Conservation (phyloP, 2,329 filamentous ascomycete species). For the Gaeumannomyces sp. region DNA sequence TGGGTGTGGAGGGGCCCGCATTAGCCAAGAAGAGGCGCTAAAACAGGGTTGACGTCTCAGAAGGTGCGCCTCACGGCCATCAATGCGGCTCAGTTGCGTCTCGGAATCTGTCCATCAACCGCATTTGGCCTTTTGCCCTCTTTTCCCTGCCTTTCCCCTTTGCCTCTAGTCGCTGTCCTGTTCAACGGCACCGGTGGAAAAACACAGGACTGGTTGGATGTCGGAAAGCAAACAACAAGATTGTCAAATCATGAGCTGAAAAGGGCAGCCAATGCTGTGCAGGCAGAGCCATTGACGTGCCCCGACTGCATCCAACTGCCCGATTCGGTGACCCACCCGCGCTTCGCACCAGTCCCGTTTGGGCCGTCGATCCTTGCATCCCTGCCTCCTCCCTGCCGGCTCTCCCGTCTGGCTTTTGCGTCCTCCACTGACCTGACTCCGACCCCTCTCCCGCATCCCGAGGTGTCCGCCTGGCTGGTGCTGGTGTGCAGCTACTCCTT, state of each 20-base stretch:
- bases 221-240: no score
- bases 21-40: constrained; percentile 25
- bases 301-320: no score
- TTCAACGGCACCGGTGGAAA: no score
- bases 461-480: no score
- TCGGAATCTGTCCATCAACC: constrained; percentile 18
- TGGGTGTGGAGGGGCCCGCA: no score
- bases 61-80: constrained; percentile 16
- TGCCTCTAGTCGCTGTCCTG: not conserved
- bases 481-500: no score
- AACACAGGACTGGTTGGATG: no score
- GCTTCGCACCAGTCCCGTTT: not conserved
- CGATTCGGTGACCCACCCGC: no score
- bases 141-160: not conserved
- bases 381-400: constrained; percentile 4
- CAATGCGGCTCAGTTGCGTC: constrained; percentile 17
- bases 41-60: constrained; percentile 30
- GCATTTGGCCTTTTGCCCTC: constrained; percentile 5
- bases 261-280: no score
- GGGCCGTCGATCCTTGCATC: not conserved
- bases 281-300: no score
- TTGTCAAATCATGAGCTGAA: no score
- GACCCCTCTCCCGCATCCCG: no score
- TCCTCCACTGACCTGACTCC: constrained; percentile 10
- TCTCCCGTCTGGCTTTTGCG: constrained; percentile 8